Conservation (phyloP, 495 filamentous ascomycete species). For the Physcia stellaris region DNA sequence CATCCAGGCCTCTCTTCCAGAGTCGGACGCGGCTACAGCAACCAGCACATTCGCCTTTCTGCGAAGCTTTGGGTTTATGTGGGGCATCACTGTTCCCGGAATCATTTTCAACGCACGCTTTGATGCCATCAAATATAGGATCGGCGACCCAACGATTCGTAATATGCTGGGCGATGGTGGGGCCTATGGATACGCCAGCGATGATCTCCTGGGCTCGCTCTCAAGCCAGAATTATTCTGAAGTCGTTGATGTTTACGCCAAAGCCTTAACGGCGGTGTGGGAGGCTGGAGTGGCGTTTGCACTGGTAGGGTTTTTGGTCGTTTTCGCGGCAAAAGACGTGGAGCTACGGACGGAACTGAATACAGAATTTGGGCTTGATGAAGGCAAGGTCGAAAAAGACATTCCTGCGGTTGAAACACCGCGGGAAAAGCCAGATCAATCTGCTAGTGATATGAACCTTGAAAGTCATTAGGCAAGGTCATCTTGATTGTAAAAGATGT, state of each 20-base stretch:
- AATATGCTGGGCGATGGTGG: slow-evolving; percentile 4
- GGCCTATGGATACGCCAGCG: slow-evolving; percentile 11
- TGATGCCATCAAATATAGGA: background rate
- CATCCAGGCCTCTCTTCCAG: slow-evolving; percentile 22
- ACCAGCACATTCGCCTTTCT: slow-evolving; percentile 33
- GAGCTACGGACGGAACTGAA: slow-evolving; percentile 2
- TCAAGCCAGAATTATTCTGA: slow-evolving; percentile 2
- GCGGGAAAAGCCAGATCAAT: too few relatives aligned
- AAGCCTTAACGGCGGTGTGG: slow-evolving; percentile 12
- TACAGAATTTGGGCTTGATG: slow-evolving; percentile 4
- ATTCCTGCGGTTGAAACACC: too few relatives aligned
- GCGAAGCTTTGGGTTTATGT: slow-evolving; percentile 32
- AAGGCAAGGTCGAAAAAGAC: background rate
- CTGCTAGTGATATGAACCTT: too few relatives aligned
- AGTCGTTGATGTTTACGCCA: slow-evolving; percentile 11
- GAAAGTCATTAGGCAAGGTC: too few relatives aligned
- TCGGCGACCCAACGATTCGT: slow-evolving; percentile 2
- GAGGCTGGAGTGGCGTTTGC: slow-evolving; percentile 10
- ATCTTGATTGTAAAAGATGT: too few relatives aligned
- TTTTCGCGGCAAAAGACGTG: slow-evolving; percentile 13
- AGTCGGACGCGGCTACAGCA: slow-evolving; percentile 25
- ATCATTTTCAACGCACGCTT: slow-evolving; percentile 35
- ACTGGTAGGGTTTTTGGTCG: slow-evolving; percentile 11
- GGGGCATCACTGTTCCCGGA: slow-evolving; percentile 36
- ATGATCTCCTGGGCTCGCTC: slow-evolving; percentile 1